phyloP scores from a whole-genome alignment of 1,284 basidiomycete species.

The Sanguinoderma infundibulare region DNA sequence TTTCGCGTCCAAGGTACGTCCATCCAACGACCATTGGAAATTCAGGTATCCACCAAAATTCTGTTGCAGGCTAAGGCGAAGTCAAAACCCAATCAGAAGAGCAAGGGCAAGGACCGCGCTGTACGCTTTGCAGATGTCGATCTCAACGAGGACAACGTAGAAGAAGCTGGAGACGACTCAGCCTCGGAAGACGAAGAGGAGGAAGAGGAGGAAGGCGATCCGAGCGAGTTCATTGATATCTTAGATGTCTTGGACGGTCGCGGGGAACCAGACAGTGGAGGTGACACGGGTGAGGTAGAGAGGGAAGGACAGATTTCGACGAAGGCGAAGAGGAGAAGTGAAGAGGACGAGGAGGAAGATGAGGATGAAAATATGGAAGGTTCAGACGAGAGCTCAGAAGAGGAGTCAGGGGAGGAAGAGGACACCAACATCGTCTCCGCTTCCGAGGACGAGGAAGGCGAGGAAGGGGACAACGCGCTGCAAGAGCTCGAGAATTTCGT shows the following conservation, averaged over 20 bases:
- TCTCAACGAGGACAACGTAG: conserved; percentile 64
- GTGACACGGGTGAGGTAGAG: conserved; percentile 22
- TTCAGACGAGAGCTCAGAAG: conserved; percentile 40
- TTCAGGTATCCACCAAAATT: too few species aligned
- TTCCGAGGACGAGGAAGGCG: conserved; percentile 65
- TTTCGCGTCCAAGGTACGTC: conserved; percentile 53
- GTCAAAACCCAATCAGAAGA: conserved; percentile 28
- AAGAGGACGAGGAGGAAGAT: conserved; percentile 20
- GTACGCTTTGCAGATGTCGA: conserved; percentile 61
- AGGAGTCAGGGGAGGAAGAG: conserved; percentile 45
- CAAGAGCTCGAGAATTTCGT: conserved; percentile 76
- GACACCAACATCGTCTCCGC: conserved; percentile 47
- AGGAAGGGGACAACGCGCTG: conserved; percentile 57
- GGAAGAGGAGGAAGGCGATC: conserved; percentile 56
- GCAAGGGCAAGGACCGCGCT: conserved; percentile 26
- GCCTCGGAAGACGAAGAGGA: conserved; percentile 43
- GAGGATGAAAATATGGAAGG: conserved; percentile 38
- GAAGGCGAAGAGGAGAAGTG: conserved; percentile 20
- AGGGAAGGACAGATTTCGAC: conserved; percentile 9
- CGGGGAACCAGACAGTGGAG: conserved; percentile 48
- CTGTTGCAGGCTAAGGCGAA: conserved; percentile 11
- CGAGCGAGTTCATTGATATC: conserved; percentile 68
- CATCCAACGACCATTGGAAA: neutral
- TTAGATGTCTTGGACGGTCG: conserved; percentile 72
- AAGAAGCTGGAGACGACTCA: conserved; percentile 35